Evolutionary conservation across 768 basidiomycete species (phyloP).

Genomic region (Amanita exitialis): DNA sequence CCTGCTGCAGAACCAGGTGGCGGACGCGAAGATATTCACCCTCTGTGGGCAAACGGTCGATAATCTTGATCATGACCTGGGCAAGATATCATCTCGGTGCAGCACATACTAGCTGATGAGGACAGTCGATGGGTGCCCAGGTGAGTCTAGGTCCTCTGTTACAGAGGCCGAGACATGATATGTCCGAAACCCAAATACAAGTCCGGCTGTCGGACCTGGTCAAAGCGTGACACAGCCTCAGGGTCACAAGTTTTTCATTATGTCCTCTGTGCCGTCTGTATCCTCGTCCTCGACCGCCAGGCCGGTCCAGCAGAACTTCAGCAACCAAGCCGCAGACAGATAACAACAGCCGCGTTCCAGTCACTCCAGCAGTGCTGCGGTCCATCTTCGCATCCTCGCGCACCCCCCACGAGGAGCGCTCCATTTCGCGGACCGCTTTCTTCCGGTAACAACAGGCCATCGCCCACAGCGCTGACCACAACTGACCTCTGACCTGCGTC

Average conservation of each 20-base stretch:
- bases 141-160: slow-evolving; percentile 18
- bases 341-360: slow-evolving; percentile 57
- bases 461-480: slow-evolving; percentile 1
- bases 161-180: slow-evolving; percentile 10
- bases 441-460: slow-evolving; percentile 45
- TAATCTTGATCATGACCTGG: slow-evolving; percentile 50
- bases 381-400: slow-evolving; percentile 84
- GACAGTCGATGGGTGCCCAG: slow-evolving; percentile 12
- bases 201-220: too few relatives aligned
- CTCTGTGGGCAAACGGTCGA: slow-evolving; percentile 48
- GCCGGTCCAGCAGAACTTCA: slow-evolving; percentile 20
- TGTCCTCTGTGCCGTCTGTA: slow-evolving; percentile 43
- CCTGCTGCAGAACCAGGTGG: slow-evolving; percentile 43
- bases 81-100: slow-evolving; percentile 21
- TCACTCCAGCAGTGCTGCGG: slow-evolving; percentile 72
- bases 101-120: background rate
- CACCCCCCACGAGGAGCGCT: slow-evolving; percentile 71
- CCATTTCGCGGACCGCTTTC: slow-evolving; percentile 78
- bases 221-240: slow-evolving; percentile 1
- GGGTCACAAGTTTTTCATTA: slow-evolving; percentile 10
- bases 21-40: slow-evolving; percentile 51
- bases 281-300: slow-evolving; percentile 36
- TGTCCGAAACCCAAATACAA: slow-evolving; percentile 2
- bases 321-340: slow-evolving; percentile 32
- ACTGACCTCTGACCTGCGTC: slow-evolving; percentile 1